Base-by-base conservation (phyloP, 352 stramenopile genomes). In the Pythium aristosporum region DNA sequence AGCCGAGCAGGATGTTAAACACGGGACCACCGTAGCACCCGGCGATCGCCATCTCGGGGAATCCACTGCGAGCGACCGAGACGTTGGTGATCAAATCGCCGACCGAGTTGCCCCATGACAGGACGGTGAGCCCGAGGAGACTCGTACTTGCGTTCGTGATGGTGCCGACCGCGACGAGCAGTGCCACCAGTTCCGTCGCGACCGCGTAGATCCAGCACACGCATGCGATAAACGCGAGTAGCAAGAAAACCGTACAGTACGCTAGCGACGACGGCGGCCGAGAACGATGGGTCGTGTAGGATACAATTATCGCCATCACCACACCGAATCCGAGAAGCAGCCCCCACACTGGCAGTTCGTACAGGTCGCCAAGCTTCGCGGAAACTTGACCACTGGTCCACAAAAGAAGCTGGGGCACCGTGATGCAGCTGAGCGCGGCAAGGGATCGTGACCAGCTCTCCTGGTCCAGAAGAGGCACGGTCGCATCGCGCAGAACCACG, bases 181-280 rank as follows among this genome's bases (percentile, higher is more conserved):
- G 60, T 13, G 80, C 83, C 58, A 98, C 83, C 1, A 97, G 61
- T 50, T 98, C 91, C 41, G 79, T 88, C 6, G 91, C 90, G 37
- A 98, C 74, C 2, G 85, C 73, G 70, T 96, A 98, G 67, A 98
- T 97, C 93, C 91, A 98, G 48, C 83, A 83, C 15, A 97, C 88
- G 61, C 87, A 97, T 16, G 93, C 86, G 12, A 80, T 65, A 28
- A 96, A 91, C 6, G 79, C 85, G 21, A 96, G 65, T 9, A 72
- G 63, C 41, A 95, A 74, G 51, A 93, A 77, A n/a, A 88, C 32
- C 15, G 77, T 64, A 39, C 75, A 85, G 43, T 76, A 69, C 39
- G 67, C 64, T 5, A 76, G 39, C 9, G 82, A 88, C 32, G 68
- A 77, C 28, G 81, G 85, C 15, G 80, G 68, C 9, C 77, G 81